Base-by-base conservation (phyloP, 2,329 filamentous ascomycete genomes). In the Penicillium sp. region DNA sequence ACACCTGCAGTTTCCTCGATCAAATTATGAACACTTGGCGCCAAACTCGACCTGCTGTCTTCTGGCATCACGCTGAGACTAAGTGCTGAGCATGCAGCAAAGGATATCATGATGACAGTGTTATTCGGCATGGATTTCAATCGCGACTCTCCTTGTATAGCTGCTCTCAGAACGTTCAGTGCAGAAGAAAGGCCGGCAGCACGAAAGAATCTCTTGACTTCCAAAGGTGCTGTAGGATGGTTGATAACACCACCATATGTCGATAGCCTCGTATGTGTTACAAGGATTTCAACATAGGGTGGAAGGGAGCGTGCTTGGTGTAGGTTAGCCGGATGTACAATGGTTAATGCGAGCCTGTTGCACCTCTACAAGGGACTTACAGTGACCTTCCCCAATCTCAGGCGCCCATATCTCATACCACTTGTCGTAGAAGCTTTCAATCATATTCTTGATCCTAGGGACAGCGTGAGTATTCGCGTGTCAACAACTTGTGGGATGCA, bases 71-170 rank as follows among this genome's bases (percentile, higher is more conserved):
- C 75, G 55, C 80, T 83, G 4, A 85, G 72, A 8, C 79, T 78
- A 17, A 85, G 66, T 0, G 82, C 82, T 53, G 84, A 85, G 58
- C 81, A 85, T 4, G 82, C 82, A 0, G 84, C 84, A 56, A 87
- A 87, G 1, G 83, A 84, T 12, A 88, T 85, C 84, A 88, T 88
- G 55, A 87, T 85, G 48, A 84, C 79, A 0, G 84, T 87, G 57
- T 88, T 88, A 65, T 88, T 88, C 0, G 84, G 84, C 84, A 88
- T 88, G 0, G 84, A 87, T 48, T 81, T 81, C 0, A 88, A 74
- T 53, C 83, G 78, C 0, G 75, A 72, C 61, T 88, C 84, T 29
- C 84, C 84, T 64, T 87, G 84, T 6, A 87, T 85, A 0, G 84
- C 84, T 2, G 82, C 82, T 19, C 84, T 79, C 74, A 88, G 79